Evolutionary conservation across 176 grass and related monocot genomes (phyloP).

Genomic region (Olyra latifolia): DNA sequence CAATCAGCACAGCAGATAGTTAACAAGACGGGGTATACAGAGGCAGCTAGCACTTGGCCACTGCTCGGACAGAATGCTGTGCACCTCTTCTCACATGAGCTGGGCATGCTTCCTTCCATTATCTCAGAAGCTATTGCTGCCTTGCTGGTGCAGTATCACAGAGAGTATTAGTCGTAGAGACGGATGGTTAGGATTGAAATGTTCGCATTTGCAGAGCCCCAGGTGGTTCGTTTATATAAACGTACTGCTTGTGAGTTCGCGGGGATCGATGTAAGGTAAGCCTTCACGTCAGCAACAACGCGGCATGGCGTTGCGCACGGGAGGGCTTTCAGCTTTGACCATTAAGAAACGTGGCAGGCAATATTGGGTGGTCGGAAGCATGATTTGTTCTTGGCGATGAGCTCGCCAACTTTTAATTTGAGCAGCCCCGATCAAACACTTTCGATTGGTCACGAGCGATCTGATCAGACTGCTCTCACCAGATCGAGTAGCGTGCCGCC

Average conservation of each 20-base stretch:
- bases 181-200: not conserved
- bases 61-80: not conserved
- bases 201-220: not conserved
- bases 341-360: not conserved
- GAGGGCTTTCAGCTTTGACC: not conserved
- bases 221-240: not conserved
- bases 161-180: not conserved
- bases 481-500: too few relatives aligned
- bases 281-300: not conserved
- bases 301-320: not conserved
- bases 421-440: not conserved
- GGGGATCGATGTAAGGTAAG: not conserved
- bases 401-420: not conserved
- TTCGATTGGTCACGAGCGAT: not conserved
- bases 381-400: not conserved
- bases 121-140: not conserved
- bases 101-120: slow-evolving; percentile 19
- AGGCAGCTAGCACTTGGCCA: not conserved
- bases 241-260: not conserved
- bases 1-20: not conserved
- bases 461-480: not conserved
- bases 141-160: not conserved
- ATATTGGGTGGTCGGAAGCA: not conserved
- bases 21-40: not conserved
- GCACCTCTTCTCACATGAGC: not conserved